These are phyloP conservation scores for Beauveria australis DNA, from an alignment of 2,329 filamentous ascomycete genomes.

Conservation along the genomic window DNA sequence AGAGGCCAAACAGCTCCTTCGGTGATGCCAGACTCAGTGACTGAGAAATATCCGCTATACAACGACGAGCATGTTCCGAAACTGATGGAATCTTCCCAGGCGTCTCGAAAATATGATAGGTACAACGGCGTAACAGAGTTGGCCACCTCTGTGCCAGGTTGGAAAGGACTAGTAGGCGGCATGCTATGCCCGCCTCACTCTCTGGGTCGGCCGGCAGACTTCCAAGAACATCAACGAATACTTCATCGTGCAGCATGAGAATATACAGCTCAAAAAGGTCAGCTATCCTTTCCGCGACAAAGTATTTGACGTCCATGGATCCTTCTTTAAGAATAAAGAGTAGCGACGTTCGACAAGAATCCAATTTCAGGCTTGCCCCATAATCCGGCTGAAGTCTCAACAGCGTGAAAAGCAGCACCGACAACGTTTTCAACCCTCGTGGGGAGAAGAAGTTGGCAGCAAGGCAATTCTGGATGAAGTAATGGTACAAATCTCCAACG, in stretches of 20 bases:
- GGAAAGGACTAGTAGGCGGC: conserved; percentile 69
- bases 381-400: conserved; percentile 61
- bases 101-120: conserved; percentile 91
- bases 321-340: conserved; percentile 63
- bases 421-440: conserved; percentile 57
- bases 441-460: conserved; percentile 62
- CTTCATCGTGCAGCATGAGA: conserved; percentile 72
- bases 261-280: conserved; percentile 73
- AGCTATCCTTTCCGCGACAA: conserved; percentile 61
- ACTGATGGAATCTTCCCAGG: conserved; percentile 63
- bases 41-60: conserved; percentile 57
- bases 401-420: conserved; percentile 61
- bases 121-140: conserved; percentile 74
- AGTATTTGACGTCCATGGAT: conserved; percentile 65
- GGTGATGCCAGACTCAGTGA: conserved; percentile 58
- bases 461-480: conserved; percentile 62
- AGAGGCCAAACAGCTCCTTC: conserved; percentile 69
- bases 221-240: conserved; percentile 77
- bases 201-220: conserved; percentile 66
- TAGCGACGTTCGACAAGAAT: conserved; percentile 59
- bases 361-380: conserved; percentile 48
- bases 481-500: conserved; percentile 69
- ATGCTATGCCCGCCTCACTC: conserved; percentile 73
- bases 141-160: conserved; percentile 76
- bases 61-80: conserved; percentile 62